Base-by-base conservation (phyloP, 805 yeast species). In the Lipomyces japonicus region DNA sequence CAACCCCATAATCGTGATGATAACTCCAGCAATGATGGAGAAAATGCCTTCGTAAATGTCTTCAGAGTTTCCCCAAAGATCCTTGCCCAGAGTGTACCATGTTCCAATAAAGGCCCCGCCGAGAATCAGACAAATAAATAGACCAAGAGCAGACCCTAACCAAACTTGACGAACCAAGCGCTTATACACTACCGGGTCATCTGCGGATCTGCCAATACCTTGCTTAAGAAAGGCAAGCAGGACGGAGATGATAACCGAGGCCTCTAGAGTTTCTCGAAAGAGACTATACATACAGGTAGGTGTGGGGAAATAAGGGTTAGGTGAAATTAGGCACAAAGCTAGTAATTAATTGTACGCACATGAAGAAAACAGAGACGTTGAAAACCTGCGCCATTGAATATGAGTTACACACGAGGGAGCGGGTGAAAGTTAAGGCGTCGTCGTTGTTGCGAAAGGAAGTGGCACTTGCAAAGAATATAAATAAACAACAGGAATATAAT, bases 21-120 rank as follows among this genome's bases (percentile, higher is more conserved):
- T 79, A 38, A 86, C 73, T 0, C 95, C 80, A 2, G 97, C 98
- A 68, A 91, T 82, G 59, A 91, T 72, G 71, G 93, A 86, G 68
- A 91, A 89, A 49, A 87, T 76, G 74, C 97, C 97, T 77, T 91
- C 98, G 97, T 97, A 91, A 50, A 91, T 68, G 68, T 91, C 97
- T 68, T 91, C 98, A n/a, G 95, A 80, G 10, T 68, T 65, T 45
- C 90, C 75, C 86, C 96, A 91, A 59, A 91, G 78, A 76, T 91
- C 95, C 48, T 78, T 78, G 55, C 83, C 82, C 42, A 85, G 75
- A 37, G 85, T 71, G 68, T 91, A 91, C 73, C 86, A 91, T 21
- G 89, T 89, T 69, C 95, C 98, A 67, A 91, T 90, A 72, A 91
- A 89, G 50, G 88, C 95, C 71, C 86, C 83, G 68, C 98, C 98